Evolutionary conservation across 441 rosid species (phyloP), one percentile per base, ranked within the genome.

Genomic region (Syzygium malaccense): DNA sequence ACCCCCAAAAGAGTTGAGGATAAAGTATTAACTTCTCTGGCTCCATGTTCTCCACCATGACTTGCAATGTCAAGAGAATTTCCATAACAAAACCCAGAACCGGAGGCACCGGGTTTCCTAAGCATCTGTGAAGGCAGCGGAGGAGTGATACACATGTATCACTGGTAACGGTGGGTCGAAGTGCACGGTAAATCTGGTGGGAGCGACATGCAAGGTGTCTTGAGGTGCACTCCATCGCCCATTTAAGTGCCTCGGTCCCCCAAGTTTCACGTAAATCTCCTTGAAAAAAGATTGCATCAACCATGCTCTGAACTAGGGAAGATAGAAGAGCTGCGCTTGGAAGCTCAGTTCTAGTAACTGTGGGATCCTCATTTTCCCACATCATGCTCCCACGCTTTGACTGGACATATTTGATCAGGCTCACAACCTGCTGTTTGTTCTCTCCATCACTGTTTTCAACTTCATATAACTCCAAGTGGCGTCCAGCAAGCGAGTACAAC

Each of bases 161-260:
- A 66, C 97, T 97, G 30, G 98, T 97, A 89, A 95, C 99, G 89
- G 96, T 96, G 89, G 99, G 99, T 80, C 96, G 95, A 86, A 98
- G 91, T 80, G 99, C 99, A 88, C 99, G 99, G 93, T 98, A 98
- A 64, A 98, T 98, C 92, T 97, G 99, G 93, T 96, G 99, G 7
- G 99, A 98, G 83, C 99, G 98, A 91, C 99, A 98, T 14, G 99
- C 99, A 88, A 98, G 95, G 92, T 98, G 99, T 91, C 98, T 97
- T 51, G 99, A 96, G 37, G 99, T 97, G 95, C 99, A 98, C 88
- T 98, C 99, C 99, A 97, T 96, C 60, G 99, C 99, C 99, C 99
- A 98, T 92, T 97, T 98, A 90, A 98, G 99, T 80, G 99, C 99
- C 91, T 97, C 99, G 53, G 90, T 89, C 54, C 99, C 99, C 99